Evolutionary conservation across 352 stramenopile genomes (phyloP).

Genomic region (Phytophthora colocasiae): DNA sequence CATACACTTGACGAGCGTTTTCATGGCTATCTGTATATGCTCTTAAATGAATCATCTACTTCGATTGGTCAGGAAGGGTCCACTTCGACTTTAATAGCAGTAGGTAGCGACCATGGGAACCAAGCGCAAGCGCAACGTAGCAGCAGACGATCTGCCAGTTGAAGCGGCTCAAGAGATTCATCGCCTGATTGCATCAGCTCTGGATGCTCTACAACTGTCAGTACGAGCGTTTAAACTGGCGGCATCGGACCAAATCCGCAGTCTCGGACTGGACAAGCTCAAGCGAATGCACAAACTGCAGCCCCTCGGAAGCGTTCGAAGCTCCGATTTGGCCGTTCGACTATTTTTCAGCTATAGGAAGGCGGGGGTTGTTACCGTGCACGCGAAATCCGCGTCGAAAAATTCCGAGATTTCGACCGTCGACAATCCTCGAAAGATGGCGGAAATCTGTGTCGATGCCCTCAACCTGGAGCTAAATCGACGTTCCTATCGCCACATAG

Average conservation of each 20-base stretch:
- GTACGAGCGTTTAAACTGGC: constrained; percentile 13
- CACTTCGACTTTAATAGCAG: constrained; percentile 9
- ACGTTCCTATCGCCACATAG: constrained; percentile 33
- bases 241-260: constrained; percentile 10
- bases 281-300: constrained; percentile 34
- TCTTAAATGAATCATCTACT: neutral
- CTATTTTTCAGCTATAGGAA: constrained; percentile 37
- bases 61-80: constrained; percentile 16
- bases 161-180: constrained; percentile 23
- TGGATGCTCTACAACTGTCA: constrained; percentile 24
- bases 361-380: constrained; percentile 14
- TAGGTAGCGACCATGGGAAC: constrained; percentile 18
- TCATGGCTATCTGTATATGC: constrained; percentile 9
- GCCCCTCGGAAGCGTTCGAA: constrained; percentile 35
- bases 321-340: constrained; percentile 38
- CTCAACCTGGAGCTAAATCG: constrained; percentile 32
- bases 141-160: constrained; percentile 12
- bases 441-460: constrained; percentile 35
- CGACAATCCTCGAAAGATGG: constrained; percentile 36
- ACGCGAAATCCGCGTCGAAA: constrained; percentile 16
- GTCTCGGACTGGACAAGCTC: constrained; percentile 27
- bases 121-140: constrained; percentile 31
- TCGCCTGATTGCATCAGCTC: constrained; percentile 11
- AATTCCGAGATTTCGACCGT: constrained; percentile 27
- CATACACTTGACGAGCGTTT: constrained; percentile 4